A percentile compares a stretch with the other conserved stretches of the same genome.
These are phyloP conservation scores for Arabidopsis hybrid DNA, from an alignment of 441 rosid species.

Conservation along the genomic window DNA sequence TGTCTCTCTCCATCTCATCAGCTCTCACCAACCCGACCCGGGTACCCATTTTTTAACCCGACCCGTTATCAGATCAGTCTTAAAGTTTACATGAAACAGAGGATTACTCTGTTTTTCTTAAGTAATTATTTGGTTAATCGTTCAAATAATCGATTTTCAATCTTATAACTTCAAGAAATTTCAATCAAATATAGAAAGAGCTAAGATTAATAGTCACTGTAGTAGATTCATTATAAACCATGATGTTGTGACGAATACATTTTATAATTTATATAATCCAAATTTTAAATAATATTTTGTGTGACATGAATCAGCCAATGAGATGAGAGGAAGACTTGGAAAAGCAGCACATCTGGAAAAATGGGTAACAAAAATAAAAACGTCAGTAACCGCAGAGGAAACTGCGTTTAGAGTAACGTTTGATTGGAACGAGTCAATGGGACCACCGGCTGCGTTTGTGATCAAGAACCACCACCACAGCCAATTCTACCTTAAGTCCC, in stretches of 20 bases:
- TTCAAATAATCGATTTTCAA: neutral
- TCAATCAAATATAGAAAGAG: neutral
- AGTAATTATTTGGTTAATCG: too few relatives aligned
- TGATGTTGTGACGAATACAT: neutral
- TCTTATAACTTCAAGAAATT: too few relatives aligned
- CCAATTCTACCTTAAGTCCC: conserved; percentile 70
- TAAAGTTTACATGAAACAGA: conserved; percentile 17
- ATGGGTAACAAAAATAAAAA: conserved; percentile 60
- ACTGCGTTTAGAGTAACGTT: conserved; percentile 55
- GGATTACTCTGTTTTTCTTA: conserved; percentile 7
- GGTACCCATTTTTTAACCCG: conserved; percentile 42
- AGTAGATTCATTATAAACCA: neutral
- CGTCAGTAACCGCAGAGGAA: conserved; percentile 65
- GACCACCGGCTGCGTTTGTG: conserved; percentile 71
- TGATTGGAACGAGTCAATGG: conserved; percentile 76
- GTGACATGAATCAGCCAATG: conserved; percentile 34
- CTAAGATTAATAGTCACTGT: neutral
- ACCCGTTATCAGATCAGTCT: conserved; percentile 19
- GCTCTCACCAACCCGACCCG: conserved; percentile 52
- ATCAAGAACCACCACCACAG: conserved; percentile 71
- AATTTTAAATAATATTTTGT: neutral
- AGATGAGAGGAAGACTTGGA: conserved; percentile 61
- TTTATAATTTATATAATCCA: neutral
- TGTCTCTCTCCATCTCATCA: conserved; percentile 57
- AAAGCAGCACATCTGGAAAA: conserved; percentile 71